These are phyloP conservation scores for Trichaptum fuscoviolaceum DNA, from an alignment of 768 basidiomycete species.

Conservation along the genomic window DNA sequence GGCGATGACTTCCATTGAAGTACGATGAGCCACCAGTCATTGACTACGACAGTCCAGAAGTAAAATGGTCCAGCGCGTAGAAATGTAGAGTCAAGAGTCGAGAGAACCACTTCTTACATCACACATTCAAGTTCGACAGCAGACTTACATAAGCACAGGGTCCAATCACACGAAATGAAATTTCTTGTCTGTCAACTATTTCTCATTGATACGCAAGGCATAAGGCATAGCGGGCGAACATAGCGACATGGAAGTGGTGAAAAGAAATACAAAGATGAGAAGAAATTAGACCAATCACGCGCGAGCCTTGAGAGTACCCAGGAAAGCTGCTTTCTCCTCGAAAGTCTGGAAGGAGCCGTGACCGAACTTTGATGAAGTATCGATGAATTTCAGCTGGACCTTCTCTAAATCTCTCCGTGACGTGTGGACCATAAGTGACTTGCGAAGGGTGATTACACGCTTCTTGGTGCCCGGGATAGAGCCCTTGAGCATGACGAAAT, in stretches of 20 bases:
- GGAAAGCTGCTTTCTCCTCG: conserved; percentile 94
- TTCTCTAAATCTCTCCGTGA: conserved; percentile 96
- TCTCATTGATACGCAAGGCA: background rate
- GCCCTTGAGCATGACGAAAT: conserved; percentile 96
- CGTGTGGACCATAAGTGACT: conserved; percentile 95
- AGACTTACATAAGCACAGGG: background rate
- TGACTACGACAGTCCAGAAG: background rate
- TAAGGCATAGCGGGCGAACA: conserved; percentile 1
- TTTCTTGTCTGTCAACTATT: background rate
- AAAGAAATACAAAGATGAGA: conserved; percentile 29
- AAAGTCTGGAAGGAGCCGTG: conserved; percentile 96
- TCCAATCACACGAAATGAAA: background rate
- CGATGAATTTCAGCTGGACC: conserved; percentile 97
- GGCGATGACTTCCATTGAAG: conserved; percentile 54
- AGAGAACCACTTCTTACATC: background rate
- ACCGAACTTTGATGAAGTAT: conserved; percentile 96
- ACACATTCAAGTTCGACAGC: background rate
- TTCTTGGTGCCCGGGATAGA: conserved; percentile 95
- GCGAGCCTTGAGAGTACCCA: conserved; percentile 85
- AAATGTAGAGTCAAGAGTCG: background rate
- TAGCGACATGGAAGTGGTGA: background rate
- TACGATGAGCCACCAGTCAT: background rate
- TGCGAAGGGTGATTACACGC: conserved; percentile 95
- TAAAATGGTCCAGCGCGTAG: background rate
- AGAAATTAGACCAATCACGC: conserved; percentile 43